Conservation (phyloP, 306 rosid genomes). For the Medicago ruthenica region DNA sequence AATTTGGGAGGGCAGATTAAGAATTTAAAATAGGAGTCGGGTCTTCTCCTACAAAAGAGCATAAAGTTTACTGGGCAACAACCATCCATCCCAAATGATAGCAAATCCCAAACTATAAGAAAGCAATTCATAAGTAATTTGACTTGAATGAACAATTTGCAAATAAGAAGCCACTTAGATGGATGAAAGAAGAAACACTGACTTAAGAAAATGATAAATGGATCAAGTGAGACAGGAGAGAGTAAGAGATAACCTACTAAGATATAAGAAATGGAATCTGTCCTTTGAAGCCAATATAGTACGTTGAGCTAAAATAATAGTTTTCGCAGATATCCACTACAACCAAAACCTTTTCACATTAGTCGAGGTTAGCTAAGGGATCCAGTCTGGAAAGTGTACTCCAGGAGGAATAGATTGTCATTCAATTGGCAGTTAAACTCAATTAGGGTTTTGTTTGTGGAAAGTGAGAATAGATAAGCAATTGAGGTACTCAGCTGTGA, state of each 20-base stretch:
- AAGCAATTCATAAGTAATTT: neutral
- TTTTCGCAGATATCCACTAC: neutral
- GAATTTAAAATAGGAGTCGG: neutral
- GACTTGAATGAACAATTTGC: neutral
- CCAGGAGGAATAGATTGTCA: neutral
- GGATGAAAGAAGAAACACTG: neutral
- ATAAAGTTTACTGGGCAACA: neutral
- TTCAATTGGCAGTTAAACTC: neutral
- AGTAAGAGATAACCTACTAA: neutral
- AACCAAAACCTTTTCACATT: neutral
- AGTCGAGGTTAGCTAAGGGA: neutral
- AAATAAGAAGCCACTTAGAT: neutral
- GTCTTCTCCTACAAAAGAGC: neutral
- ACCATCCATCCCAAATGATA: neutral
- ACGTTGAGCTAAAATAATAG: neutral
- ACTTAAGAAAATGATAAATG: constrained; percentile 14
- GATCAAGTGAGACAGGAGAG: neutral
- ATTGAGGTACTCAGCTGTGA: neutral
- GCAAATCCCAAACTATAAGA: constrained; percentile 1
- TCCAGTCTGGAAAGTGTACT: neutral
- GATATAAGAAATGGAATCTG: neutral
- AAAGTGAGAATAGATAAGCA: neutral
- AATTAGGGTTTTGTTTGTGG: neutral
- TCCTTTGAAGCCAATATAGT: neutral
- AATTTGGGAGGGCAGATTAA: constrained; percentile 4